A percentile compares a stretch with the other conserved stretches of the same genome.
These are phyloP conservation scores for Suillus discolor DNA, from an alignment of 768 basidiomycete genomes.

Conservation along the genomic window DNA sequence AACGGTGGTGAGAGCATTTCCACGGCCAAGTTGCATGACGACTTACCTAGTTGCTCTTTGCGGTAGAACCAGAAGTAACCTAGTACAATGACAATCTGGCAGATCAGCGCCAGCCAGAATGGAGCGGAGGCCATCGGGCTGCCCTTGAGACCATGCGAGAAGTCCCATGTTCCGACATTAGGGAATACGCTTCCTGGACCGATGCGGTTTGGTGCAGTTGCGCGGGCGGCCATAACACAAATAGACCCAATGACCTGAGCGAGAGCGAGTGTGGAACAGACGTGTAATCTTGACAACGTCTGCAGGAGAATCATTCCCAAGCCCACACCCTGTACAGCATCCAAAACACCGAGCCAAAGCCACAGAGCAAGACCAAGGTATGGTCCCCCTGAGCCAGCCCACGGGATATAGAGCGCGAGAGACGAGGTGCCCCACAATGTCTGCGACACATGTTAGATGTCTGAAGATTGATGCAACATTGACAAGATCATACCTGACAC, in stretches of 20 bases:
- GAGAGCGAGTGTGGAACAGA: conserved; percentile 90
- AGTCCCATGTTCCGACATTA: conserved; percentile 90
- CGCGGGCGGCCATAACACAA: conserved; percentile 92
- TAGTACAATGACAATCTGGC: conserved; percentile 81
- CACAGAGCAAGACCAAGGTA: conserved; percentile 90
- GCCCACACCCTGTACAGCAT: conserved; percentile 93
- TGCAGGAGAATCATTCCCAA: conserved; percentile 89
- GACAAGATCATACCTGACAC: conserved; percentile 69
- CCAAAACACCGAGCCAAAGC: conserved; percentile 95
- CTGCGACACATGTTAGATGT: conserved; percentile 31
- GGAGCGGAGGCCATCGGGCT: conserved; percentile 83
- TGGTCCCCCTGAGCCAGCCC: conserved; percentile 87
- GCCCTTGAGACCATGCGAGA: conserved; percentile 67
- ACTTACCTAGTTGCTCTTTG: conserved; percentile 86
- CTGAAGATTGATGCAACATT: background rate
- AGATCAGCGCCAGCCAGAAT: conserved; percentile 86
- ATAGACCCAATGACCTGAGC: conserved; percentile 88
- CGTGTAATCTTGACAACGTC: conserved; percentile 91
- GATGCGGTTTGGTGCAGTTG: conserved; percentile 86
- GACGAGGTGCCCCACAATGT: conserved; percentile 97
- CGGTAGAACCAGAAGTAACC: conserved; percentile 98
- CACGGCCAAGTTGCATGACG: background rate
- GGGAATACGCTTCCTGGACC: conserved; percentile 95
- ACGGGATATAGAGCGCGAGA: conserved; percentile 89
- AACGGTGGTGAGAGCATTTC: background rate